Conservation (phyloP, 225 moss, liverwort and hornwort species). For the Polytrichum commune region DNA sequence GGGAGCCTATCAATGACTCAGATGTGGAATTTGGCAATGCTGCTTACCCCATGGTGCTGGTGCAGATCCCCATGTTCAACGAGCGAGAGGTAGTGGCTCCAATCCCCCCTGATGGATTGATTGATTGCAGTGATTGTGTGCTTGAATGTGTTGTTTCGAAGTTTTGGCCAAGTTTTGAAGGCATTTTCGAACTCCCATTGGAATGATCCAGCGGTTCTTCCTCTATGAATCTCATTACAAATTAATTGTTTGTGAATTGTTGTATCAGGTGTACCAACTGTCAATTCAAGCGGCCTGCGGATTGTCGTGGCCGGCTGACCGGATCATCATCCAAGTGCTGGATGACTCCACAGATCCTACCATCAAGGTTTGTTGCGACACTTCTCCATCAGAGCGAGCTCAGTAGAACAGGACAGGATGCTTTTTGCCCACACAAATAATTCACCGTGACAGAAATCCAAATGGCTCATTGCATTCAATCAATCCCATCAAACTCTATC, state of each 20-base stretch:
- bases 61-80: slow-evolving; percentile 87
- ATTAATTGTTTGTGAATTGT: background rate
- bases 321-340: slow-evolving; percentile 76
- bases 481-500: too few relatives aligned
- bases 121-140: background rate
- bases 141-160: background rate
- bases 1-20: slow-evolving; percentile 47
- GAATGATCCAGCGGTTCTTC: background rate
- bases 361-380: slow-evolving; percentile 41
- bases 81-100: slow-evolving; percentile 56
- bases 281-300: slow-evolving; percentile 81
- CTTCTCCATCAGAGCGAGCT: too few relatives aligned
- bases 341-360: slow-evolving; percentile 77
- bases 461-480: too few relatives aligned
- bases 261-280: slow-evolving; percentile 64
- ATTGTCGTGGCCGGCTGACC: slow-evolving; percentile 70
- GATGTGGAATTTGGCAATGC: slow-evolving; percentile 70
- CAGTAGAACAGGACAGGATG: too few relatives aligned
- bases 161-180: background rate
- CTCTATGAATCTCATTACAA: background rate
- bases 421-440: too few relatives aligned
- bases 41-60: slow-evolving; percentile 72
- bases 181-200: background rate
- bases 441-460: too few relatives aligned
- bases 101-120: background rate